Evolutionary conservation across 148 eudicot genomes (phyloP), one percentile per base, ranked within the genome.

Genomic region (Polygonum aviculare): DNA sequence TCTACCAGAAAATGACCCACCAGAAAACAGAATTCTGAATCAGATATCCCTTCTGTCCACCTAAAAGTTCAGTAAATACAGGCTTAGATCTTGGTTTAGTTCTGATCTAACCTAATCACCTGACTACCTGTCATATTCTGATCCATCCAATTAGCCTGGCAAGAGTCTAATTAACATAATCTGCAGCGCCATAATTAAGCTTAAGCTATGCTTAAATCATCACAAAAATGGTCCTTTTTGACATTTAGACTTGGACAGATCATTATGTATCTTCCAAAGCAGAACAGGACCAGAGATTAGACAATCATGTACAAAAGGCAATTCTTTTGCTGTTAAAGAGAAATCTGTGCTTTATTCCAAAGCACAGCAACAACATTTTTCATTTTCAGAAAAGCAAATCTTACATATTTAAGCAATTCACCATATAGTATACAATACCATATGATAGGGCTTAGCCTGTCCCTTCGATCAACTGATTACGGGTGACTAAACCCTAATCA

Each of bases 161-260:
- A 54, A 54, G 10, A 54, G 26, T 9, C 60, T 4, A 54, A 18
- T 54, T 54, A 54, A 54, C 60, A 54, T 54, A 50, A 50, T 48
- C 50, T 48, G 3, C 50, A 48, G 3, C 14, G 50, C 50, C 50
- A 48, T 12, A 10, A 48, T 50, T 50, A 50, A 15, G 55, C 19
- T 14, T n/a, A 50, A 50, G 55, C 16, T 50, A n/a, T 12, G 55
- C 60, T n/a, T n/a, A 54, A 54, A 54, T 54, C 60, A 54, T 54
- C 60, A 54, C 60, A 54, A 54, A 54, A n/a, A 18, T 54, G 60
- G n/a, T 54, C 60, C 60, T 54, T 54, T 54, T 50, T 50, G 55
- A 50, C 55, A 50, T 50, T 50, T 50, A 50, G 19, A 50, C 60
- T 54, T 12, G 9, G 21, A 19, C 21, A 5, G 26, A 8, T 3